Evolutionary conservation across 208 protist species (phyloP).

Genomic region (Vickermania spadyakhi): DNA sequence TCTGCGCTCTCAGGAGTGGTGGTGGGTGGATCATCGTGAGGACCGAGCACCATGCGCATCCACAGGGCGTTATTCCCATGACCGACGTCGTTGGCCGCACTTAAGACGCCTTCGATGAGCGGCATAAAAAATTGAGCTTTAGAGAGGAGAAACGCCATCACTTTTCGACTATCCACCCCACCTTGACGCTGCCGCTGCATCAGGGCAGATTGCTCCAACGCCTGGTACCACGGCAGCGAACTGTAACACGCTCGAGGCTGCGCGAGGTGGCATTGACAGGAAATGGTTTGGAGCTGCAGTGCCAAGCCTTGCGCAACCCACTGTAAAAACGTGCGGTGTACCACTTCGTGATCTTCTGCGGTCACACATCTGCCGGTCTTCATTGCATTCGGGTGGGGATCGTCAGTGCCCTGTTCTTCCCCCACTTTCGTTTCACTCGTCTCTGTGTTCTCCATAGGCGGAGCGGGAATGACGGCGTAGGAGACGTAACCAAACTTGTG

Average conservation of each 20-base stretch:
- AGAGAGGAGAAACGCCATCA: slow-evolving; percentile 64
- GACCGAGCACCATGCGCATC: background rate
- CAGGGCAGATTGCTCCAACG: too few species aligned
- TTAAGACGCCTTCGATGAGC: slow-evolving; percentile 11
- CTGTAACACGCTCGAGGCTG: slow-evolving; percentile 61
- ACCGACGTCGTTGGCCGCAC: background rate
- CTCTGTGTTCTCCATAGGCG: too few species aligned
- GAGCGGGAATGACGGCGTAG: slow-evolving; percentile 60
- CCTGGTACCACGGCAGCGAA: slow-evolving; percentile 32
- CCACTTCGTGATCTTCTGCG: slow-evolving; percentile 8
- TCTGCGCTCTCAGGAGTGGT: background rate
- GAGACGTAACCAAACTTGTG: slow-evolving; percentile 69
- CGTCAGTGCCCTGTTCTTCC: too few species aligned
- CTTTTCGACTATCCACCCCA: slow-evolving; percentile 24
- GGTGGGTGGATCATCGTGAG: background rate
- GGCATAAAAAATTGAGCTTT: slow-evolving; percentile 30
- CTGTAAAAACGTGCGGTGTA: slow-evolving; percentile 25
- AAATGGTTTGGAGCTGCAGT: slow-evolving; percentile 21
- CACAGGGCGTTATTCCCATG: background rate
- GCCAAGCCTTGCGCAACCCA: slow-evolving; percentile 44
- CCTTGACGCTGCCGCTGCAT: slow-evolving; percentile 26
- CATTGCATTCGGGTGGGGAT: too few species aligned
- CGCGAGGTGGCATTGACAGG: slow-evolving; percentile 21
- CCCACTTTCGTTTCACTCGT: too few species aligned
- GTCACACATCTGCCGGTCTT: too few species aligned